Percentiles rank a stretch among this genome's conserved stretches.
Conservation (phyloP, 192 early-diverging fungal genomes). For the Backusella liffmaniae region DNA sequence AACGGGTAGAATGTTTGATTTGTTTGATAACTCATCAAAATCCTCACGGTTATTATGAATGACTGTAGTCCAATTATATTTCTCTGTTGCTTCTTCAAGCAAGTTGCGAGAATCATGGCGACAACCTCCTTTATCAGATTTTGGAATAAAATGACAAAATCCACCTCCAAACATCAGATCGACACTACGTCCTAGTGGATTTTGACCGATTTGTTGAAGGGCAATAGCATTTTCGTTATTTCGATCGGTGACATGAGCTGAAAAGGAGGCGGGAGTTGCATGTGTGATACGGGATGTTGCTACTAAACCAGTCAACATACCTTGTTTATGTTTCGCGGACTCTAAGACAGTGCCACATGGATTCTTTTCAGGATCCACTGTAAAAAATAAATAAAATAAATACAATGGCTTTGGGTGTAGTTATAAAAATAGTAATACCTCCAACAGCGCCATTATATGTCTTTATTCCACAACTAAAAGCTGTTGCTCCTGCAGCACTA, state of each 20-base stretch:
- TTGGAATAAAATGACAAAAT: constrained; percentile 83
- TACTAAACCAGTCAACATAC: constrained; percentile 88
- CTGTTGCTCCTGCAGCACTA: constrained; percentile 96
- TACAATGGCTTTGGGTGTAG: not conserved
- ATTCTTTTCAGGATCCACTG: constrained; percentile 55
- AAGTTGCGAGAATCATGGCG: constrained; percentile 75
- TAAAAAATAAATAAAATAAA: not conserved
- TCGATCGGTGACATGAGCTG: constrained; percentile 77
- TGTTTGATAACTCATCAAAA: constrained; percentile 57
- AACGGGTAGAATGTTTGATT: constrained; percentile 54
- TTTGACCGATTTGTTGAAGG: constrained; percentile 86
- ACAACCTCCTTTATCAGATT: constrained; percentile 46
- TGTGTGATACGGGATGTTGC: constrained; percentile 95
- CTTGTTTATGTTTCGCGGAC: constrained; percentile 75
- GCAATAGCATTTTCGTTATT: constrained; percentile 88
- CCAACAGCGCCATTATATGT: constrained; percentile 93
- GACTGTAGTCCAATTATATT: constrained; percentile 63
- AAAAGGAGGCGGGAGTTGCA: constrained; percentile 80
- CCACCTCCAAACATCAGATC: constrained; percentile 96
- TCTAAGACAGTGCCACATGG: constrained; percentile 96
- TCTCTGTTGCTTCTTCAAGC: constrained; percentile 51
- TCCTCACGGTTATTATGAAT: constrained; percentile 45
- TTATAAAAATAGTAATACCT: constrained; percentile 43
- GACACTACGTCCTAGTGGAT: constrained; percentile 75
- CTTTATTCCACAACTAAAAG: constrained; percentile 88